Evolutionary conservation across 495 filamentous ascomycete species (phyloP).

Genomic region (Choiromyces venosus): DNA sequence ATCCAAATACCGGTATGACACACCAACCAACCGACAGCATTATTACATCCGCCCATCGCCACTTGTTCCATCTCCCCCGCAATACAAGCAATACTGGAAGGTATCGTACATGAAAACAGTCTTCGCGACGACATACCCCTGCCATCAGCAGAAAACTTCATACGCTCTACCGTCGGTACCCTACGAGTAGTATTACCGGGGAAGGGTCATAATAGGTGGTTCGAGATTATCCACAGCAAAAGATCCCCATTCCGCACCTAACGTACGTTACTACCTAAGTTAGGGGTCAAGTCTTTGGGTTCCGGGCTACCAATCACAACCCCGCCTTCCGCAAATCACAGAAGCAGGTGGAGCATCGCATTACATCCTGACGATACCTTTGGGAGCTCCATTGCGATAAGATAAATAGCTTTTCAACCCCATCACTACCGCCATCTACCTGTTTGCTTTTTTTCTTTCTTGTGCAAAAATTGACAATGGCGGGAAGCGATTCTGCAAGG

Average conservation of each 20-base stretch:
- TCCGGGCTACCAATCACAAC: not conserved
- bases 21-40: not conserved
- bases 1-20: not conserved
- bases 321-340: not conserved
- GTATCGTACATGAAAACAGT: not conserved
- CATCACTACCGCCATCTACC: too few relatives aligned
- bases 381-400: not conserved
- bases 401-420: not conserved
- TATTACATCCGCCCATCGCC: not conserved
- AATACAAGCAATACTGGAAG: not conserved
- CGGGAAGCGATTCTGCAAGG: too few relatives aligned
- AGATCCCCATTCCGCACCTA: not conserved
- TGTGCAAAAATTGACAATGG: too few relatives aligned
- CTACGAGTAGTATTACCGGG: too few relatives aligned
- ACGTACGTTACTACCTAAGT: not conserved
- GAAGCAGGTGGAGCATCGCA: not conserved
- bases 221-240: not conserved
- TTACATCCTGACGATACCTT: not conserved
- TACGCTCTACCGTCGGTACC: too few relatives aligned
- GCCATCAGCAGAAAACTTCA: too few relatives aligned
- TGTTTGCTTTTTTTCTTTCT: too few relatives aligned
- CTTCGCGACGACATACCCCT: not conserved
- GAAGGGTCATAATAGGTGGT: too few relatives aligned
- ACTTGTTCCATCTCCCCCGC: not conserved
- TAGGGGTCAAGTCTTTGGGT: too few relatives aligned